These are phyloP conservation scores for Hymenoscyphus scutula DNA, from an alignment of 2,329 filamentous ascomycete species.

Conservation along the genomic window DNA sequence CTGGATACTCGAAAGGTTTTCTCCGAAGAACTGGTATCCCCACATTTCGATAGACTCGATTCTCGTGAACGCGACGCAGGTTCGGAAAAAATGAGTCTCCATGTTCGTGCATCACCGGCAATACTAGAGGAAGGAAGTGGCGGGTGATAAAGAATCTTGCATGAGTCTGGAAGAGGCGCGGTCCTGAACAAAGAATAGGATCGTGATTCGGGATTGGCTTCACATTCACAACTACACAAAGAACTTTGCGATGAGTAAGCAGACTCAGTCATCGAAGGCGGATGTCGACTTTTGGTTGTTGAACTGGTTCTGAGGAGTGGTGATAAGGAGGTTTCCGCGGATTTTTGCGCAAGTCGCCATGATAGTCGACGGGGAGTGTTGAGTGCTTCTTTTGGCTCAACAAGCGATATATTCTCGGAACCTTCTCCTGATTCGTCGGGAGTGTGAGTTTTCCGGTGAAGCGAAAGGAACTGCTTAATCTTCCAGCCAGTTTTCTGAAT, in stretches of 20 bases:
- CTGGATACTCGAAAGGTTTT: constrained; percentile 17
- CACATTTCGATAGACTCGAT: constrained; percentile 9
- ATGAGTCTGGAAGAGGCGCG: constrained; percentile 16
- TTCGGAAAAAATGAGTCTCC: constrained; percentile 28
- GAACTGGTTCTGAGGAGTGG: constrained; percentile 17
- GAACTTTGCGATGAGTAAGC: constrained; percentile 44
- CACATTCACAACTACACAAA: constrained; percentile 45
- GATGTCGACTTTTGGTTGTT: constrained; percentile 15
- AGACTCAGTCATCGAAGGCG: constrained; percentile 39
- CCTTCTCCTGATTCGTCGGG: constrained; percentile 11
- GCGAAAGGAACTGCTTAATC: constrained; percentile 27
- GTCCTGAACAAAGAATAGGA: constrained; percentile 31
- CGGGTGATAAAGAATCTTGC: constrained; percentile 34
- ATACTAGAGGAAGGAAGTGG: constrained; percentile 24
- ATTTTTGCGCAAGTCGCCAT: constrained; percentile 22
- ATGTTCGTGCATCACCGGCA: constrained; percentile 26
- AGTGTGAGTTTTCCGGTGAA: constrained; percentile 17
- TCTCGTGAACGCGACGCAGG: constrained; percentile 11
- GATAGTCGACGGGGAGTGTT: constrained; percentile 19
- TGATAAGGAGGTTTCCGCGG: constrained; percentile 11
- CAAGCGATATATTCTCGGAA: constrained; percentile 9
- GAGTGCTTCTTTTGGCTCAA: constrained; percentile 10
- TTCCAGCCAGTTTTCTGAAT: constrained; percentile 27
- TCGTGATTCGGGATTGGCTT: constrained; percentile 27
- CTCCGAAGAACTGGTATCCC: constrained; percentile 2